phyloP scores from a whole-genome alignment of 257 asterid genomes.

The Ilex asprella region DNA sequence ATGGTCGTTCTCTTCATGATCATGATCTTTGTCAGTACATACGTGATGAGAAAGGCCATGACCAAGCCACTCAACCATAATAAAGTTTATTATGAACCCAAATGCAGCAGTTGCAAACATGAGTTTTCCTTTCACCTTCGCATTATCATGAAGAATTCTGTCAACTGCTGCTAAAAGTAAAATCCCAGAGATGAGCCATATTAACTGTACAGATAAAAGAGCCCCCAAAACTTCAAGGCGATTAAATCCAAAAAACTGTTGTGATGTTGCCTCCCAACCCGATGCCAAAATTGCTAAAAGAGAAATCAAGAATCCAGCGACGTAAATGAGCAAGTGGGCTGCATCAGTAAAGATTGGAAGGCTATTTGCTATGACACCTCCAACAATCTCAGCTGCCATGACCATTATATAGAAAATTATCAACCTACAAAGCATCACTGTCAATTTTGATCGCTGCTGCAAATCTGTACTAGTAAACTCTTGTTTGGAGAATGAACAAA shows the following conservation, averaged over 20 bases:
- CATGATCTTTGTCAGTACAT: constrained; percentile 22
- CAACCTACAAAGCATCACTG: constrained; percentile 50
- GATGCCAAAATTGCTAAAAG: constrained; percentile 65
- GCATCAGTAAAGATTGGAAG: constrained; percentile 78
- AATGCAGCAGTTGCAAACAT: constrained; percentile 70
- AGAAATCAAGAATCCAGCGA: constrained; percentile 59
- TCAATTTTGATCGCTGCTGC: constrained; percentile 51
- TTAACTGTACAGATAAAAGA: constrained; percentile 64
- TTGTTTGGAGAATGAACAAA: constrained; percentile 58
- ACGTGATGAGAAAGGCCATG: constrained; percentile 53
- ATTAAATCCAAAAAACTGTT: constrained; percentile 60
- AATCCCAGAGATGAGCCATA: constrained; percentile 58
- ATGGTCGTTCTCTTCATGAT: neutral
- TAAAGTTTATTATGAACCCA: constrained; percentile 55
- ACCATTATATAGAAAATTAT: constrained; percentile 42
- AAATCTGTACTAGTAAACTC: constrained; percentile 31
- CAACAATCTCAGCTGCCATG: constrained; percentile 62
- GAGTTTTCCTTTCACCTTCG: constrained; percentile 50
- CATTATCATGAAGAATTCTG: constrained; percentile 35
- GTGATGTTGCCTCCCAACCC: constrained; percentile 61
- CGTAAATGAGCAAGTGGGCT: constrained; percentile 63
- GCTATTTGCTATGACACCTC: constrained; percentile 72
- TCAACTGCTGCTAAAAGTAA: constrained; percentile 59
- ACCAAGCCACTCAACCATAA: constrained; percentile 63
- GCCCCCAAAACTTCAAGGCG: constrained; percentile 82